A percentile compares a stretch with the other conserved stretches of the same genome.
These are phyloP conservation scores for Chlorencoelia australis DNA, from an alignment of 2,329 filamentous ascomycete species.

Conservation along the genomic window DNA sequence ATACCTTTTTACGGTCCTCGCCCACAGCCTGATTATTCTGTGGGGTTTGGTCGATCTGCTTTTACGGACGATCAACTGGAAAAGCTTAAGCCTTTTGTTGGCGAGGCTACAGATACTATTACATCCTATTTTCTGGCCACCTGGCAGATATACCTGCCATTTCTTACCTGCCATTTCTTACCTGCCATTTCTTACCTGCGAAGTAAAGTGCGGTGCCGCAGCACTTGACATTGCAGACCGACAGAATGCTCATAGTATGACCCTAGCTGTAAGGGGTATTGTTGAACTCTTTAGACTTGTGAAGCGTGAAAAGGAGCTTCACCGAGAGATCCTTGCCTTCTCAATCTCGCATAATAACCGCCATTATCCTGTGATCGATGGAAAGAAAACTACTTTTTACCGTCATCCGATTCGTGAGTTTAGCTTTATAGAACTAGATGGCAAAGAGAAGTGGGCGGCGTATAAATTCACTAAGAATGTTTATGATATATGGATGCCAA, in stretches of 20 bases:
- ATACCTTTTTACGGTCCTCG: conserved; percentile 28
- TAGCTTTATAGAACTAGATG: too few species aligned
- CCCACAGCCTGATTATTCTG: conserved; percentile 1
- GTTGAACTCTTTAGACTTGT: conserved; percentile 21
- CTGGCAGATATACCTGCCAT: conserved; percentile 35
- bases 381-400: too few species aligned
- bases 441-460: too few species aligned
- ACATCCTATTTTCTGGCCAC: conserved; percentile 33
- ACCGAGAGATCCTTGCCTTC: too few species aligned
- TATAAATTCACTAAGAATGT: too few species aligned
- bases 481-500: too few species aligned
- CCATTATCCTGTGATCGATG: too few species aligned
- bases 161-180: too few species aligned
- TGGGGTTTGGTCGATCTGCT: background rate
- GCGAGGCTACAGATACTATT: conserved; percentile 16
- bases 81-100: conserved; percentile 25
- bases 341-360: too few species aligned
- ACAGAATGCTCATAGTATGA: conserved; percentile 31
- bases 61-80: conserved; percentile 1
- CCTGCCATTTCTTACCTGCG: conserved; percentile 39
- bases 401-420: too few species aligned
- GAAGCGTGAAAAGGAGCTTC: conserved; percentile 12
- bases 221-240: conserved; percentile 30
- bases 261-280: conserved; percentile 29
- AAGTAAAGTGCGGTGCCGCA: conserved; percentile 35